Evolutionary conservation across 306 rosid species (phyloP).

Genomic region (Quillaja saponaria): DNA sequence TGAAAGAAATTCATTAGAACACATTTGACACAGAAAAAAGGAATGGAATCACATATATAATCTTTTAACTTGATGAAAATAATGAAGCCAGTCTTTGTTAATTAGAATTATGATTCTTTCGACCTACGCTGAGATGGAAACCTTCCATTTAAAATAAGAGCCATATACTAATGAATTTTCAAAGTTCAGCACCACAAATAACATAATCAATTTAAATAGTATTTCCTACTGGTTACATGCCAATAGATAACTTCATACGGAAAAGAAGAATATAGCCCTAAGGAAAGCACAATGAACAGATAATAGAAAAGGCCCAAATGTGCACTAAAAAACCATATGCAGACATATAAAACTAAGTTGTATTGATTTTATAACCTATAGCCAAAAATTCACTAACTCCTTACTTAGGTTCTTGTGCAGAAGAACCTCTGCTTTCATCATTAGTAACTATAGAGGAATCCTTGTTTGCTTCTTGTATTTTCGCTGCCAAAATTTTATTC

Average conservation of each 20-base stretch:
- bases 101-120: conserved; percentile 14
- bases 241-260: no score
- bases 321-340: no score
- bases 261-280: no score
- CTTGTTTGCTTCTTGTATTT: conserved; percentile 59
- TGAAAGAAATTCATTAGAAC: not conserved
- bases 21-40: not conserved
- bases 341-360: no score
- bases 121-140: no score
- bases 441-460: conserved; percentile 31
- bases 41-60: no score
- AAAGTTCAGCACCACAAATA: conserved; percentile 3
- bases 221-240: no score
- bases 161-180: not conserved
- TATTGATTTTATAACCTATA: conserved; percentile 8
- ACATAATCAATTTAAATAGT: not conserved
- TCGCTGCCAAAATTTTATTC: conserved; percentile 59
- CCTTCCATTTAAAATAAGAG: not conserved
- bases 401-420: conserved; percentile 39
- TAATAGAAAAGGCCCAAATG: no score
- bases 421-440: conserved; percentile 19
- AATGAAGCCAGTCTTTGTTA: not conserved
- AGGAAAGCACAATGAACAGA: no score
- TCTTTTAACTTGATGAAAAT: not conserved
- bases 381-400: conserved; percentile 42